phyloP scores from a whole-genome alignment of 495 filamentous ascomycete species.

The Darksidea phi region DNA sequence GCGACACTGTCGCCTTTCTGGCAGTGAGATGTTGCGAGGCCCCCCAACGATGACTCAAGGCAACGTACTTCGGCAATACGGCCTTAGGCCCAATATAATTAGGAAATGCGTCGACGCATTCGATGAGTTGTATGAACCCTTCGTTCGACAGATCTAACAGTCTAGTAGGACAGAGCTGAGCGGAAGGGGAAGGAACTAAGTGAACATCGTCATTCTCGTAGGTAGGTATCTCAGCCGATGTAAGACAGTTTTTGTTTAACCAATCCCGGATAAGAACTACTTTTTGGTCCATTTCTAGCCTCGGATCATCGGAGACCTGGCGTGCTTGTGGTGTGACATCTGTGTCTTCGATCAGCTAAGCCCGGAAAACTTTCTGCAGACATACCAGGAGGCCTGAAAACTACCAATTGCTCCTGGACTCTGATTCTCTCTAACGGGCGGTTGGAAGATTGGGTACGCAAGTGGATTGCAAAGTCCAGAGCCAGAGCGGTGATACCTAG shows the following conservation, averaged over 20 bases:
- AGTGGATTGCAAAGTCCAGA: too few species aligned
- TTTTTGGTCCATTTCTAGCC: not conserved
- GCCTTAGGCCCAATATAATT: not conserved
- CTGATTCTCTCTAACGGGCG: too few species aligned
- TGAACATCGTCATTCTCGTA: too few species aligned
- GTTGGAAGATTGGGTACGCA: too few species aligned
- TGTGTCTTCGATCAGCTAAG: too few species aligned
- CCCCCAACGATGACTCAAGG: slow-evolving; percentile 31
- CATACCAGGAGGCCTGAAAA: too few species aligned
- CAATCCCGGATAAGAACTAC: not conserved
- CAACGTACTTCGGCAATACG: slow-evolving; percentile 5
- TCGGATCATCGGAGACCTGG: not conserved
- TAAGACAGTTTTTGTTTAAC: not conserved
- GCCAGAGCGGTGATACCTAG: too few species aligned
- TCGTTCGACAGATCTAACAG: not conserved
- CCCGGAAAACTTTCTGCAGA: too few species aligned
- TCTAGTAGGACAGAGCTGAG: not conserved
- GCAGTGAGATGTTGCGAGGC: not conserved
- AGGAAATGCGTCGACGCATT: not conserved
- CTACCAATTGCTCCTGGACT: too few species aligned
- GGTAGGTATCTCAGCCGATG: too few species aligned
- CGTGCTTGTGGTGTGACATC: not conserved
- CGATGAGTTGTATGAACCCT: not conserved
- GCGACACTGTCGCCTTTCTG: not conserved
- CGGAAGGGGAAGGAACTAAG: too few species aligned